Conservation (phyloP, 2,329 filamentous ascomycete genomes). For the Aurifilum marmelostoma region DNA sequence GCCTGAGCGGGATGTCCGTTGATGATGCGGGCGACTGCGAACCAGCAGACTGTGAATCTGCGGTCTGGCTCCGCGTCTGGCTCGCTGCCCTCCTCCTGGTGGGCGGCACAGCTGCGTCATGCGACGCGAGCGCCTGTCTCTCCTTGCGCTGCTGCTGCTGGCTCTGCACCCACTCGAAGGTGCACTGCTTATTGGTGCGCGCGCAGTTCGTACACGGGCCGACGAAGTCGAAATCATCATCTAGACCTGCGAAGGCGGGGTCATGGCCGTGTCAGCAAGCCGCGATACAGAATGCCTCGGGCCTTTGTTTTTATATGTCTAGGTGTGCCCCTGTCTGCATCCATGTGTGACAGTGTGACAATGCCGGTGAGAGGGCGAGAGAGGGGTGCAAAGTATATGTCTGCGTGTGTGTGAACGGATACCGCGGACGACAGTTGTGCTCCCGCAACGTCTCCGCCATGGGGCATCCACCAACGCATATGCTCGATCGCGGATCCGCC, state of each 20-base stretch:
- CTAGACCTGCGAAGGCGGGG: slow-evolving; percentile 14
- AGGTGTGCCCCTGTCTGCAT: neutral
- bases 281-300: neutral
- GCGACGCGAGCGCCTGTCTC: slow-evolving; percentile 17
- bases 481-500: slow-evolving; percentile 6
- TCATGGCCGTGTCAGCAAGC: neutral
- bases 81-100: neutral
- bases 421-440: neutral
- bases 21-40: slow-evolving; percentile 9
- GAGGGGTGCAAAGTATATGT: neutral
- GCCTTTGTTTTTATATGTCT: neutral
- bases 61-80: neutral
- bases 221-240: slow-evolving; percentile 20
- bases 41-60: slow-evolving; percentile 1
- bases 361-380: too few species aligned
- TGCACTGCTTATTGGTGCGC: slow-evolving; percentile 30
- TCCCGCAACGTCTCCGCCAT: slow-evolving; percentile 1
- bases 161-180: slow-evolving; percentile 30
- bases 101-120: slow-evolving; percentile 6
- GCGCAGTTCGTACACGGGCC: slow-evolving; percentile 30
- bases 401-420: neutral
- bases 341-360: neutral
- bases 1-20: slow-evolving; percentile 17
- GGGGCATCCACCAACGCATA: slow-evolving; percentile 1
- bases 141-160: slow-evolving; percentile 25